These are phyloP conservation scores for Penicillium robsamsonii DNA, from an alignment of 495 filamentous ascomycete genomes.

Conservation along the genomic window DNA sequence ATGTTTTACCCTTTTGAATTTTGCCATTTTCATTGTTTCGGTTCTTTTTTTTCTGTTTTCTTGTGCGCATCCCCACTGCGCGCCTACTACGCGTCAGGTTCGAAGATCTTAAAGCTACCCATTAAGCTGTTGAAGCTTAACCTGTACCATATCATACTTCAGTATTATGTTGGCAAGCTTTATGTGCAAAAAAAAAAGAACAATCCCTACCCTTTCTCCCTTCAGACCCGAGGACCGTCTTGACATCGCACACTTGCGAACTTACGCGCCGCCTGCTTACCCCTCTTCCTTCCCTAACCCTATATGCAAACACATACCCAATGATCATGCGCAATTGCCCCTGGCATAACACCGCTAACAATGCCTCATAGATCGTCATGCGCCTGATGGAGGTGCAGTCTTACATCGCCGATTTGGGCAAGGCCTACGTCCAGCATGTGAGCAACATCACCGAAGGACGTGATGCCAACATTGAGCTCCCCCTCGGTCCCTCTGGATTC, in stretches of 20 bases:
- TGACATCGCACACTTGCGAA: not conserved
- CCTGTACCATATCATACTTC: not conserved
- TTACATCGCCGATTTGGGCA: constrained; percentile 68
- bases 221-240: not conserved
- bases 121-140: constrained; percentile 5
- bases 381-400: constrained; percentile 69
- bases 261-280: not conserved
- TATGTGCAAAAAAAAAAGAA: not conserved
- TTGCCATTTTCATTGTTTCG: constrained; percentile 9
- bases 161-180: not conserved
- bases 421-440: constrained; percentile 79
- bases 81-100: constrained; percentile 26
- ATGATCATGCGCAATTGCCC: not conserved
- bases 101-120: constrained; percentile 11
- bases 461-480: constrained; percentile 49
- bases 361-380: constrained; percentile 60
- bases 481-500: constrained; percentile 49
- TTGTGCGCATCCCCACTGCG: constrained; percentile 20
- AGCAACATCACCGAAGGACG: constrained; percentile 71
- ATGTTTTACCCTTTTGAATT: constrained; percentile 9
- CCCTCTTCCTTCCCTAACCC: not conserved
- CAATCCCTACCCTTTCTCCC: not conserved
- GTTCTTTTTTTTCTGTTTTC: constrained; percentile 12
- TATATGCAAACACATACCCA: not conserved
- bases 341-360: constrained; percentile 15